These are phyloP conservation scores for Candida bentonensis DNA, from an alignment of 805 yeast species.

Conservation along the genomic window DNA sequence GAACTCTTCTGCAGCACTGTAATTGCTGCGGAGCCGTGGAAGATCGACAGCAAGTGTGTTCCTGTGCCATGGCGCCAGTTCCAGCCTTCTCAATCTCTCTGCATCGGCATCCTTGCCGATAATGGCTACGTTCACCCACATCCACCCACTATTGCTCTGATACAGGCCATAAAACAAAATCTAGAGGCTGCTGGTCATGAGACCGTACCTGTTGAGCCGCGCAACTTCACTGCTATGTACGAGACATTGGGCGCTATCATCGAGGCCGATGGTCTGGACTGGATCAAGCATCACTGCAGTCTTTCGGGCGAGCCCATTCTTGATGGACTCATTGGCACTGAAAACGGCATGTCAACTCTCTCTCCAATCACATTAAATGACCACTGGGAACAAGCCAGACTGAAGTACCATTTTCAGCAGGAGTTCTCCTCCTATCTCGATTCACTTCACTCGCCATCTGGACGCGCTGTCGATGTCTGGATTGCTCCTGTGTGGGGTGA, in stretches of 20 bases:
- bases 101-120: not conserved
- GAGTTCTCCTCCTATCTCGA: not conserved
- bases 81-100: not conserved
- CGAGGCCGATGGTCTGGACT: not conserved
- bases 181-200: not conserved
- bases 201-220: not conserved
- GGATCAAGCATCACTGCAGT: not conserved
- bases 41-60: not conserved
- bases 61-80: not conserved
- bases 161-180: not conserved
- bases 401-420: constrained; percentile 1
- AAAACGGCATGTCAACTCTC: not conserved
- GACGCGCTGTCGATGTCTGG: not conserved
- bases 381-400: not conserved
- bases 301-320: constrained; percentile 1
- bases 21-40: constrained; percentile 11
- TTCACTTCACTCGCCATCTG: not conserved
- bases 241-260: not conserved
- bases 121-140: not conserved
- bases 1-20: constrained; percentile 47
- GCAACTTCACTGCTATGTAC: not conserved
- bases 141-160: not conserved
- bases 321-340: constrained; percentile 1
- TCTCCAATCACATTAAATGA: not conserved
- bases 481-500: not conserved